Evolutionary conservation across 2,329 filamentous ascomycete species (phyloP).

Genomic region (Chrysosporium keratinophilum): DNA sequence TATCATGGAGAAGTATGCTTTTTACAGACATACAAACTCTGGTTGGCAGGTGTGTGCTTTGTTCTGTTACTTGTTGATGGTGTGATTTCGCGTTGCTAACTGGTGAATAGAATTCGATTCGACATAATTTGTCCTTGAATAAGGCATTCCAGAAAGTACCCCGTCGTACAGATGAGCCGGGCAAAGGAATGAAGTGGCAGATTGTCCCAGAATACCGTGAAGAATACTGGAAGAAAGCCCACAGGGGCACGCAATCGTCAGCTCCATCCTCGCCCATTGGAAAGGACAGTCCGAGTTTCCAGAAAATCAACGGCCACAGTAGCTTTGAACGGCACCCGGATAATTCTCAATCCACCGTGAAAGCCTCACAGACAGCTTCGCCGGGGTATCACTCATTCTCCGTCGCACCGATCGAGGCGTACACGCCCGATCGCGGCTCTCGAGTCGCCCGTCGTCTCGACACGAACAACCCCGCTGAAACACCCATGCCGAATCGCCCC

Average conservation of each 20-base stretch:
- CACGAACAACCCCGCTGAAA: constrained; percentile 30
- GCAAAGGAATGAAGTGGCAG: constrained; percentile 99
- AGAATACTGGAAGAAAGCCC: constrained; percentile 66
- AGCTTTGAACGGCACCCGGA: constrained; percentile 21
- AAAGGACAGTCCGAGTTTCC: constrained; percentile 33
- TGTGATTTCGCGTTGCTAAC: background rate
- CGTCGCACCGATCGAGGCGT: constrained; percentile 36
- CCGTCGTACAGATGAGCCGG: constrained; percentile 83
- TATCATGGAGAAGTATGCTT: constrained; percentile 84
- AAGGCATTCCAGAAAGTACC: constrained; percentile 92
- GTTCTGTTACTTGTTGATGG: background rate
- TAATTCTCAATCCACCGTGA: constrained; percentile 31
- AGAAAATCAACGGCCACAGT: constrained; percentile 26
- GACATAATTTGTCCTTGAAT: constrained; percentile 90
- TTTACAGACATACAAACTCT: constrained; percentile 73
- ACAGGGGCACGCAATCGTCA: constrained; percentile 36
- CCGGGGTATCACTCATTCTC: constrained; percentile 36
- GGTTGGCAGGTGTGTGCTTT: constrained; percentile 72
- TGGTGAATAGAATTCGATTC: constrained; percentile 70
- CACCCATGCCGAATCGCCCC: constrained; percentile 16
- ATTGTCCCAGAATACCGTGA: constrained; percentile 75
- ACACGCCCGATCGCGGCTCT: constrained; percentile 40
- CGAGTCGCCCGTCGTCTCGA: constrained; percentile 24
- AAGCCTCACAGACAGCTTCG: constrained; percentile 31
- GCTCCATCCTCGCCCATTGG: constrained; percentile 37